A percentile compares a stretch with the other conserved stretches of the same genome.
These are phyloP conservation scores for Phyllosticta capitalensis DNA, from an alignment of 2,329 filamentous ascomycete species.

Conservation along the genomic window DNA sequence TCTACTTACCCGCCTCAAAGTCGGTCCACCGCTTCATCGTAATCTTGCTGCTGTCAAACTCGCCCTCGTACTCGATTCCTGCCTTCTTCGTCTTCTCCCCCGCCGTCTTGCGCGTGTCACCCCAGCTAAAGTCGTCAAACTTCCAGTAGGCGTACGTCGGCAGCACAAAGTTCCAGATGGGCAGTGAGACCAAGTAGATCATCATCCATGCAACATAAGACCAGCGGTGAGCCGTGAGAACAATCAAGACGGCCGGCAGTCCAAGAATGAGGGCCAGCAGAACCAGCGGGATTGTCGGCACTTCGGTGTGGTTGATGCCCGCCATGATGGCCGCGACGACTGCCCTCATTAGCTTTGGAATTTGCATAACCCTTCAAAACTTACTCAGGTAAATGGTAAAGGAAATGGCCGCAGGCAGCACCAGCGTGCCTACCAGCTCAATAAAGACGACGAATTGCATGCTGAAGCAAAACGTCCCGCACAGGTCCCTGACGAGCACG, in stretches of 20 bases:
- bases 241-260: conserved; percentile 81
- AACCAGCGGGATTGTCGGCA: conserved; percentile 83
- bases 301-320: conserved; percentile 43
- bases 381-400: conserved; percentile 95
- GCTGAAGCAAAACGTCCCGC: conserved; percentile 98
- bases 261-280: conserved; percentile 85
- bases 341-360: conserved; percentile 30
- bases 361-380: conserved; percentile 26
- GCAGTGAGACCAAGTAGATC: conserved; percentile 86
- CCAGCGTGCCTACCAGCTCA: conserved; percentile 87
- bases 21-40: conserved; percentile 99
- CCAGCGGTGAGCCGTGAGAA: conserved; percentile 86
- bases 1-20: conserved; percentile 65
- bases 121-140: conserved; percentile 99
- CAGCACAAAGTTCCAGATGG: conserved; percentile 95
- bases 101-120: conserved; percentile 90
- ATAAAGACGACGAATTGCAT: conserved; percentile 99
- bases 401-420: conserved; percentile 88
- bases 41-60: conserved; percentile 97
- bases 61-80: conserved; percentile 79
- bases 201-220: conserved; percentile 95
- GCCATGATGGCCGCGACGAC: conserved; percentile 76
- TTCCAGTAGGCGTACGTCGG: conserved; percentile 97
- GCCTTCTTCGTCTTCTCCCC: conserved; percentile 84
- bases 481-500: conserved; percentile 87